A percentile compares a stretch with the other conserved stretches of the same genome.
phyloP scores from a whole-genome alignment of 2,329 filamentous ascomycete species.

The Aspergillus fijiensis region DNA sequence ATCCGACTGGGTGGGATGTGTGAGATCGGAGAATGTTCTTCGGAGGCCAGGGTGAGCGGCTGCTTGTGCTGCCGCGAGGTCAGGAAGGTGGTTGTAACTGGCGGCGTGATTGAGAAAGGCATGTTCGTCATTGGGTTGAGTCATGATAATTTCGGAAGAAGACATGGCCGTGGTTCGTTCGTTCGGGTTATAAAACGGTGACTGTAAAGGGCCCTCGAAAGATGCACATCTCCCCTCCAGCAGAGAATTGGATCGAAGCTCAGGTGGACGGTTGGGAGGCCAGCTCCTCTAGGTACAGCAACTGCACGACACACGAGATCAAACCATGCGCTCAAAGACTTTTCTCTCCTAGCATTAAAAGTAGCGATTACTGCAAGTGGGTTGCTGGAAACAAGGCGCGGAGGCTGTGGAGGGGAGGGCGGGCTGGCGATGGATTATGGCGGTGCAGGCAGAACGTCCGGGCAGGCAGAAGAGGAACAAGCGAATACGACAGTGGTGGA shows the following conservation, averaged over 20 bases:
- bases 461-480: constrained; percentile 10
- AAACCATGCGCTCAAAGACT: constrained; percentile 15
- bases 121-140: constrained; percentile 27
- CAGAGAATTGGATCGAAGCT: constrained; percentile 18
- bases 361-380: constrained; percentile 2
- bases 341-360: constrained; percentile 12
- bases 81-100: constrained; percentile 58
- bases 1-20: constrained; percentile 42
- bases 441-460: constrained; percentile 10
- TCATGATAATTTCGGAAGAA: constrained; percentile 26
- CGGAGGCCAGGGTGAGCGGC: constrained; percentile 41
- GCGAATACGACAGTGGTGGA: constrained; percentile 9
- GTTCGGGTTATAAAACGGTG: constrained; percentile 19
- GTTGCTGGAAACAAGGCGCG: not conserved
- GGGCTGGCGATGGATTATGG: constrained; percentile 3
- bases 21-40: constrained; percentile 52
- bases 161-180: constrained; percentile 34
- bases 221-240: constrained; percentile 31
- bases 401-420: constrained; percentile 4
- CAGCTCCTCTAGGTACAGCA: constrained; percentile 43
- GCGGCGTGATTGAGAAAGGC: constrained; percentile 53
- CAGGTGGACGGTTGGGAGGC: constrained; percentile 35
- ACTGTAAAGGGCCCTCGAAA: constrained; percentile 22
- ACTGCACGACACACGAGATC: constrained; percentile 6
- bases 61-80: constrained; percentile 34